Evolutionary conservation across 179 eudicot genomes (phyloP).

Genomic region (Silene noctiflora): DNA sequence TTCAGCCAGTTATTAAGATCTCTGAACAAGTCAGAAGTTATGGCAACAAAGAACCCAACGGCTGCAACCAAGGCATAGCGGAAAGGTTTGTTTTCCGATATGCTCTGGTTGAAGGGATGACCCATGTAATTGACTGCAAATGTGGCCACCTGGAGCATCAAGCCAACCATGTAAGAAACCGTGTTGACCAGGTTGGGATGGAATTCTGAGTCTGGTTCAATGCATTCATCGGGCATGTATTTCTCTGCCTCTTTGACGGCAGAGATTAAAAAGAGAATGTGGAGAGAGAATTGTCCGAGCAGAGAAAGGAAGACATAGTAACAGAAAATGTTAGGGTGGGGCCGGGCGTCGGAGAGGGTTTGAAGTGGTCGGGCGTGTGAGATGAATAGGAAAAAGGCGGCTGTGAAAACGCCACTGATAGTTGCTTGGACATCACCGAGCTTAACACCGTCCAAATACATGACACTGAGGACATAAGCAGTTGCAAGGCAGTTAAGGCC

Average conservation of each 20-base stretch:
- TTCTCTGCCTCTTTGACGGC: constrained; percentile 92
- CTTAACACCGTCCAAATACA: constrained; percentile 92
- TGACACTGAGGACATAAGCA: constrained; percentile 90
- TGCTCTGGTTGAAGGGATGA: constrained; percentile 93
- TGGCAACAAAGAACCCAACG: constrained; percentile 67
- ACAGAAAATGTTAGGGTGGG: constrained; percentile 87
- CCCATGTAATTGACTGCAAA: constrained; percentile 98
- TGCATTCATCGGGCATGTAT: constrained; percentile 95
- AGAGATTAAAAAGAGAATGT: constrained; percentile 61
- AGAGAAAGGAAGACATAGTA: constrained; percentile 73
- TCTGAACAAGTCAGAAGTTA: constrained; percentile 78
- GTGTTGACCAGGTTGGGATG: constrained; percentile 93
- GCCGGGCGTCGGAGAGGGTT: constrained; percentile 66
- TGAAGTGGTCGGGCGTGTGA: constrained; percentile 87
- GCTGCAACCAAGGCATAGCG: constrained; percentile 64
- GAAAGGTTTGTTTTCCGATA: constrained; percentile 75
- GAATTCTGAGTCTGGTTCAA: constrained; percentile 87
- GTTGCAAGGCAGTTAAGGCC: constrained; percentile 97
- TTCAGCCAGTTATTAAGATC: constrained; percentile 79
- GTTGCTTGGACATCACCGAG: constrained; percentile 95
- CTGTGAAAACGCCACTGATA: constrained; percentile 85
- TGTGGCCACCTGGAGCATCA: constrained; percentile 98
- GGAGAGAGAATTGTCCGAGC: constrained; percentile 76
- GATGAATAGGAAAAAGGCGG: constrained; percentile 90
- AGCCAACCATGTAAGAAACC: constrained; percentile 81